Evolutionary conservation across 1,139 yeast genomes (phyloP), one percentile per base, ranked within the genome.

Genomic region (Dujonia santamariae): DNA sequence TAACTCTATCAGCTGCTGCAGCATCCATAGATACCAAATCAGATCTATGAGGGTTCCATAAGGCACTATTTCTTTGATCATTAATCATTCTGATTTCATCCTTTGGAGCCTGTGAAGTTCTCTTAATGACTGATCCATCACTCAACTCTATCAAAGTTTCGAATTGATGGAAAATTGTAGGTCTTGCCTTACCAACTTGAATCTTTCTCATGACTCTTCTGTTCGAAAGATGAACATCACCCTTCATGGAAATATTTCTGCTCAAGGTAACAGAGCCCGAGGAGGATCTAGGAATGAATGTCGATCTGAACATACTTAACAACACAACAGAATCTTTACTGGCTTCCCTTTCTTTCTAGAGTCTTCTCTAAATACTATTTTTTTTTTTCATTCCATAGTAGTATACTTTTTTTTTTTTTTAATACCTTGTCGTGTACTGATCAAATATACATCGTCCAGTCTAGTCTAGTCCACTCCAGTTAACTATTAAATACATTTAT

Each of bases 151-250:
- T 90, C 31, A 74, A 63, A 26, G 94, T 85, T 44, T 90, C 90
- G 54, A 92, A 92, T 54, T 86, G 87, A 63, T 90, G 77, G 61
- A 86, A 90, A 30, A 90, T 84, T 28, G 96, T 88, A 2, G 97
- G 97, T 61, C 97, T 77, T 13, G 96, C 88, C 54, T 81, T 82
- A 33, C 96, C 96, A 41, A 77, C 64, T 44, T 64, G 56, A 47
- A 77, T 75, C 47, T 72, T 74, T 47, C 72, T 72, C 67, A 72
- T 61, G 26, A 77, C 79, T 59, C 82, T 67, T 49, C 71, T 59
- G 40, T 67, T 68, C 29, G 75, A 56, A 52, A 74, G 52, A 51
- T 63, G 61, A 34, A 71, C 63, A 46, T 65, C 67, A 37, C 61
- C 53, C 32, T 54, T 56, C 54, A 62, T 62, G 15, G 63, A 44